Conservation (phyloP, 306 rosid genomes). For the Prunus campanulata region DNA sequence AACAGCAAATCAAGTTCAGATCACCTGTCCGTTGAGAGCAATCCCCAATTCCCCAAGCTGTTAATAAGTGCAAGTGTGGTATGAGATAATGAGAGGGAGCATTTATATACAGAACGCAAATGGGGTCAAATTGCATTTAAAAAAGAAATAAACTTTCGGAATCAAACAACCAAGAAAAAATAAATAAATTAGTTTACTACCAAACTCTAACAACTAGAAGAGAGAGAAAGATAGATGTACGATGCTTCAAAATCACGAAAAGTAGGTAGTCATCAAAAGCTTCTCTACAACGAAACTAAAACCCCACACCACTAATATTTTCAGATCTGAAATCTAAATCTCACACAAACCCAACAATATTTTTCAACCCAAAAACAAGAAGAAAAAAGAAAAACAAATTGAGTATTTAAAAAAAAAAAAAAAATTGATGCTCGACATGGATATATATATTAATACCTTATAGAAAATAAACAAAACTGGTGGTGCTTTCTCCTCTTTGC, state of each 20-base stretch:
- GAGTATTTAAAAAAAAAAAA: not conserved
- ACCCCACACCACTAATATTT: conserved; percentile 6
- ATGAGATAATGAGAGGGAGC: not conserved
- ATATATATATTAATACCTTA: conserved; percentile 14
- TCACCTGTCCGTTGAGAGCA: conserved; percentile 15
- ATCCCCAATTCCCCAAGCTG: not conserved
- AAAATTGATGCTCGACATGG: not conserved
- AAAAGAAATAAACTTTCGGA: not conserved
- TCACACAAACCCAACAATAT: not conserved
- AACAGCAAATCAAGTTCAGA: not conserved
- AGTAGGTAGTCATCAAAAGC: conserved; percentile 29
- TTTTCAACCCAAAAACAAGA: not conserved
- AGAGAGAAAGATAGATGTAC: not conserved
- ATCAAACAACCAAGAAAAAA: not conserved
- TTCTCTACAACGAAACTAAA: conserved; percentile 4
- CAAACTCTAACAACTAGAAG: conserved; percentile 30
- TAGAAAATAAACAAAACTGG: not conserved
- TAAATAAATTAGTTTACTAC: not conserved
- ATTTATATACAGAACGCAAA: conserved; percentile 20
- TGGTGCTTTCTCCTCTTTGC: not conserved
- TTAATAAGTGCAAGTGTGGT: conserved; percentile 8
- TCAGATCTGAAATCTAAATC: conserved; percentile 44
- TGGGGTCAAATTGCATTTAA: not conserved
- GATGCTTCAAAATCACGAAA: conserved; percentile 33
- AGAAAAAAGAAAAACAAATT: not conserved